phyloP scores from a whole-genome alignment of 805 yeast species.

The Ogataea nonfermentans region DNA sequence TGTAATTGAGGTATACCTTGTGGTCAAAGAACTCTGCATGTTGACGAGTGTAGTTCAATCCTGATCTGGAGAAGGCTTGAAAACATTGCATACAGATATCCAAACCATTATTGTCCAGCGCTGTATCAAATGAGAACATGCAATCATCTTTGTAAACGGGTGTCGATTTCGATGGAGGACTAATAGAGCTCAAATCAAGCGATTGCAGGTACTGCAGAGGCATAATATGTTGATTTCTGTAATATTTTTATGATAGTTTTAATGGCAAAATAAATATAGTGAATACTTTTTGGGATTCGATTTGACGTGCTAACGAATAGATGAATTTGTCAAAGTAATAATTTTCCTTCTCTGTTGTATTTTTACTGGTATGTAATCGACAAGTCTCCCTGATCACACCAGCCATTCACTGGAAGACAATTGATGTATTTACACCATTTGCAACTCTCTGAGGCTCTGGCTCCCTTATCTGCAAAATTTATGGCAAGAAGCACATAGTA shows the following conservation, averaged over 20 bases:
- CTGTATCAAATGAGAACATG: constrained; percentile 77
- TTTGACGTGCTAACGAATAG: background rate
- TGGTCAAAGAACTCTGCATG: constrained; percentile 58
- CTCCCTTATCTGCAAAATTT: constrained; percentile 49
- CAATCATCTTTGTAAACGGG: constrained; percentile 85
- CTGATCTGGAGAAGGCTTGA: constrained; percentile 59
- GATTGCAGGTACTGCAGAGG: constrained; percentile 20
- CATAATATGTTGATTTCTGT: constrained; percentile 5
- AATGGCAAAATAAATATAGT: background rate
- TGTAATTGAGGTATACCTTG: constrained; percentile 56
- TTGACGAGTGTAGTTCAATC: constrained; percentile 48
- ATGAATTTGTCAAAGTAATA: too few species aligned
- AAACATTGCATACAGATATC: constrained; percentile 76
- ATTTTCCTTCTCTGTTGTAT: background rate
- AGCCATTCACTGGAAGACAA: constrained; percentile 66
- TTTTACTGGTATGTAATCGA: constrained; percentile 5
- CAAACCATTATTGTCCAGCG: constrained; percentile 53
- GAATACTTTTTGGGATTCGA: background rate
- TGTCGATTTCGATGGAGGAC: constrained; percentile 31
- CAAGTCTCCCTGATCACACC: constrained; percentile 48
- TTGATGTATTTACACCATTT: constrained; percentile 73
- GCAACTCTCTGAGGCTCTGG: constrained; percentile 43
- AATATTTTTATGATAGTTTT: background rate
- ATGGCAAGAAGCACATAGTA: constrained; percentile 49
- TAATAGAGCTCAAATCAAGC: constrained; percentile 16